phyloP scores from a whole-genome alignment of 108 stramenopile genomes.

The Nannochloropsis salina region DNA sequence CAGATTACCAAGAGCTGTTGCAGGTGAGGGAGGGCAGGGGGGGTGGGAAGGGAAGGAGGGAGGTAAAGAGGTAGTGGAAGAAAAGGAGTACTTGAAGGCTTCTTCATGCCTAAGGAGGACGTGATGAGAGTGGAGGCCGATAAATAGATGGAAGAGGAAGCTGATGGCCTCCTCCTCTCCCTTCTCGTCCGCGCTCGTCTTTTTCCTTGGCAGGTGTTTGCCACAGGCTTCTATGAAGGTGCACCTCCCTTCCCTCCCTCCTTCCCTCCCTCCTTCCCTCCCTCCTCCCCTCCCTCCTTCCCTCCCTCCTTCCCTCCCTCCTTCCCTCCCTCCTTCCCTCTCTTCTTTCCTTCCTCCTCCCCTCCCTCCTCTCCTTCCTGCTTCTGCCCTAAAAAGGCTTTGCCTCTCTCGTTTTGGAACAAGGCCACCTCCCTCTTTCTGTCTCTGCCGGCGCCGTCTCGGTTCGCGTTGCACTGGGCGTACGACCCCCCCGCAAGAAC shows the following conservation, averaged over 20 bases:
- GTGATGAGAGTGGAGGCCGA: not conserved
- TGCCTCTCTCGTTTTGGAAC: too few relatives aligned
- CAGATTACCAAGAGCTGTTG: not conserved
- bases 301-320: not conserved
- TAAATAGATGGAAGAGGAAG: too few relatives aligned
- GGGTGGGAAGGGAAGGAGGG: not conserved
- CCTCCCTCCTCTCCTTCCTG: not conserved
- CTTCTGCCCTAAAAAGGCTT: too few relatives aligned
- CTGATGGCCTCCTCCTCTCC: not conserved
- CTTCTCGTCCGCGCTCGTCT: not conserved
- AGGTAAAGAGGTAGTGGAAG: not conserved
- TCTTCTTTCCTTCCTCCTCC: not conserved
- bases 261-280: not conserved
- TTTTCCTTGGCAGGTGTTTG: not conserved
- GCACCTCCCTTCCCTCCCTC: not conserved
- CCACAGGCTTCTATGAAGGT: conserved; percentile 3
- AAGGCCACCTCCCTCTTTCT: too few relatives aligned
- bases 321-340: not conserved
- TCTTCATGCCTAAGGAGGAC: not conserved
- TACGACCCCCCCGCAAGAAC: too few relatives aligned
- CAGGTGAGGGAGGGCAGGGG: not conserved
- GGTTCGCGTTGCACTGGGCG: too few relatives aligned
- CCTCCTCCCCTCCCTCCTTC: not conserved
- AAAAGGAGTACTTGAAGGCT: too few relatives aligned
- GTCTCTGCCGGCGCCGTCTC: too few relatives aligned